A percentile compares a stretch with the other conserved stretches of the same genome.
phyloP scores from a whole-genome alignment of 1,284 basidiomycete genomes.

The Puccinia hordei region DNA sequence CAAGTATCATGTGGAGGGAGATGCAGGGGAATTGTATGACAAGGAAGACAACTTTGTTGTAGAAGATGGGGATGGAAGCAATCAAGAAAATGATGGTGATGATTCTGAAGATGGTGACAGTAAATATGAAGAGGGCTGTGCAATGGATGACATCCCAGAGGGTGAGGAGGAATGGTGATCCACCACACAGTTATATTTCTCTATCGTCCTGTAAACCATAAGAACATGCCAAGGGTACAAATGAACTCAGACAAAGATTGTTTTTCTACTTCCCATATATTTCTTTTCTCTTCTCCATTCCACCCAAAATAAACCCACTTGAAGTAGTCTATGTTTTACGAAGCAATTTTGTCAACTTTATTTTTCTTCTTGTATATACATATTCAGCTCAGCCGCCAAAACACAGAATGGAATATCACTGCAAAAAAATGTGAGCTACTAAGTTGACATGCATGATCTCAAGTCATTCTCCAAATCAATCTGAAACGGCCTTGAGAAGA shows the following conservation, averaged over 20 bases:
- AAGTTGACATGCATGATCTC: too few relatives aligned
- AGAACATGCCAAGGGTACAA: neutral
- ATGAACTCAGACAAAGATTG: neutral
- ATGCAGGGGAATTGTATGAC: too few relatives aligned
- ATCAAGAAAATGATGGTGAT: conserved; percentile 23
- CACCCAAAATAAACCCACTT: too few relatives aligned
- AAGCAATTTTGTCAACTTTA: too few relatives aligned
- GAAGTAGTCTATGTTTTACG: too few relatives aligned
- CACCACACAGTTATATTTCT: neutral
- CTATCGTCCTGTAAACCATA: neutral
- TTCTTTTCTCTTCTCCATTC: too few relatives aligned
- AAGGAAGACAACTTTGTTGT: neutral
- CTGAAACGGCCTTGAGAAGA: too few relatives aligned
- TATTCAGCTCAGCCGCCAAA: too few relatives aligned
- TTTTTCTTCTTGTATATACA: too few relatives aligned
- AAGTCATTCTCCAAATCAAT: too few relatives aligned
- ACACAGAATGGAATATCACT: too few relatives aligned
- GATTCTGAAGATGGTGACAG: neutral
- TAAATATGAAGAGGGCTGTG: neutral
- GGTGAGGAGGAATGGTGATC: neutral
- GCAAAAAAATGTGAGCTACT: too few relatives aligned
- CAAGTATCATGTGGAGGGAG: neutral
- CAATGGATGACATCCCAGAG: conserved; percentile 1
- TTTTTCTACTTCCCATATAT: neutral
- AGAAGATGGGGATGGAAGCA: neutral